These are phyloP conservation scores for Salvia sclarea DNA, from an alignment of 305 asterid genomes.

Conservation along the genomic window DNA sequence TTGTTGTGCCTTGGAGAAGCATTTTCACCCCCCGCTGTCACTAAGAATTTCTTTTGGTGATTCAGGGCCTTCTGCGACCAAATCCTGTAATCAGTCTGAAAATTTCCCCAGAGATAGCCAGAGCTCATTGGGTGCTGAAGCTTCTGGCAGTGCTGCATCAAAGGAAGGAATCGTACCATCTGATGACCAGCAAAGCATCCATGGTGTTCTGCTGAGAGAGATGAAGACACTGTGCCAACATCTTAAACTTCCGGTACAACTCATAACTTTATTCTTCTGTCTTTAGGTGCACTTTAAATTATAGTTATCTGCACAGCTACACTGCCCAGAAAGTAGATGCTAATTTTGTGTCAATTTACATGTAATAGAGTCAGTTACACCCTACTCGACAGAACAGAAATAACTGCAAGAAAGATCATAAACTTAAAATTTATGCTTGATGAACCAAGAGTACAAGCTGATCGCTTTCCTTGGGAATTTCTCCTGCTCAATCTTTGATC, in stretches of 20 bases:
- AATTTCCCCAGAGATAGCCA: conserved; percentile 33
- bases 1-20: conserved; percentile 19
- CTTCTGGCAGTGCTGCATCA: conserved; percentile 36
- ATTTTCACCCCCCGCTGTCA: too few relatives aligned
- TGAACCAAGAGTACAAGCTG: neutral
- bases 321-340: neutral
- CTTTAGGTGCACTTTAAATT: neutral
- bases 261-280: conserved; percentile 20
- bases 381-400: neutral
- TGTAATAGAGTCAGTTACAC: neutral
- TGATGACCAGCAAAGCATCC: conserved; percentile 54
- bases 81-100: conserved; percentile 38
- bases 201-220: conserved; percentile 55
- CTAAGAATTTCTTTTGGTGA: conserved; percentile 34
- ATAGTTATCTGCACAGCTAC: conserved; percentile 13
- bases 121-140: conserved; percentile 36
- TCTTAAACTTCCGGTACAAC: conserved; percentile 74
- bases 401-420: neutral
- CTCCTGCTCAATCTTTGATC: neutral
- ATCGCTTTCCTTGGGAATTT: neutral
- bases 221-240: conserved; percentile 56
- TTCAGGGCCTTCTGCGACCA: conserved; percentile 42
- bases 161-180: conserved; percentile 34
- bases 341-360: neutral
- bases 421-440: neutral